These are phyloP conservation scores for Trichoderma arundinaceum DNA, from an alignment of 2,329 filamentous ascomycete genomes.

Conservation along the genomic window DNA sequence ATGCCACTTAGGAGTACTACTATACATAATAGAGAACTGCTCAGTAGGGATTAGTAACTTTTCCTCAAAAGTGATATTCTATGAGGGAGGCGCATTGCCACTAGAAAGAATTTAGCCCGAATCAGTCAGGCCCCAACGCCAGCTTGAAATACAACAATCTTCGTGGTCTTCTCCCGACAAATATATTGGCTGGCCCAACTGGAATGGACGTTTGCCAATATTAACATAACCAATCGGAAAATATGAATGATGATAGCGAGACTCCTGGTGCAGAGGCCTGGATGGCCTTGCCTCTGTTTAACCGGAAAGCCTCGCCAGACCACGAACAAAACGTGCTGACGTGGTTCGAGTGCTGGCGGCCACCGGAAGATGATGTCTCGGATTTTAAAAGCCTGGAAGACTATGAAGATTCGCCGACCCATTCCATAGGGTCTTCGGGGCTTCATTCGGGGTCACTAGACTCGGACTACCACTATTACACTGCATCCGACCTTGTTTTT, in stretches of 20 bases:
- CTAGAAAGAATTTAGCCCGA: background rate
- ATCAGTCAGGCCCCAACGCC: background rate
- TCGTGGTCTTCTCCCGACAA: background rate
- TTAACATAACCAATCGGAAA: background rate
- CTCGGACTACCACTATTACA: background rate
- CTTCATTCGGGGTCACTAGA: background rate
- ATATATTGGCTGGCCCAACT: slow-evolving; percentile 4
- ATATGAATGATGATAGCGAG: background rate
- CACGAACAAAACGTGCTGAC: background rate
- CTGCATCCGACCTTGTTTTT: background rate
- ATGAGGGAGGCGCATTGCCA: background rate
- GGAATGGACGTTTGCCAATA: background rate
- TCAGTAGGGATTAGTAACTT: background rate
- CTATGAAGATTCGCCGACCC: background rate
- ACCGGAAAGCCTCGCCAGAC: background rate
- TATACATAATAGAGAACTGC: background rate
- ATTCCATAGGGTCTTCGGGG: background rate
- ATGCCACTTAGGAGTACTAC: background rate
- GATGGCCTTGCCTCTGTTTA: slow-evolving; percentile 1
- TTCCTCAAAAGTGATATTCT: background rate
- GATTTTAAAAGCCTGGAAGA: background rate
- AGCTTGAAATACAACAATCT: background rate
- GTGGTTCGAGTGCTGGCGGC: background rate
- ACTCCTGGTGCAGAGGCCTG: background rate
- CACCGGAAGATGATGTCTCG: background rate